Base-by-base conservation (phyloP, 2,329 filamentous ascomycete genomes). In the Fusarium sp. region DNA sequence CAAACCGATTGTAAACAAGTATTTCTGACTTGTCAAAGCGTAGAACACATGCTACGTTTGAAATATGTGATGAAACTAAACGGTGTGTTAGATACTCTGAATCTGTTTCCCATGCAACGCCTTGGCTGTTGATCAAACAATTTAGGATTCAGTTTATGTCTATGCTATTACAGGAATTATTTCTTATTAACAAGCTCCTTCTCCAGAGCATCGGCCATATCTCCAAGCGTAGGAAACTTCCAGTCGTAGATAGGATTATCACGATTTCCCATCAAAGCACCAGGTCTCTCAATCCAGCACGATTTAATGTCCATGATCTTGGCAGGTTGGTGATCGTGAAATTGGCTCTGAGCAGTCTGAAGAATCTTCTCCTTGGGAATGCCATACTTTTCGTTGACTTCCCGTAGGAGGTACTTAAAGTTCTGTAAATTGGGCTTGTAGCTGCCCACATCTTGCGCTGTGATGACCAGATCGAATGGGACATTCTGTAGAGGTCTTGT, bases 341-440 rank as follows among this genome's bases (percentile, higher is more conserved):
- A 88, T 76, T 92, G 84, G 68, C 89, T 91, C 79, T 93, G 89
- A 14, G 91, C 91, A 25, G 89, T 89, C 79, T 91, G 88, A 58
- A 91, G 74, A 7, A 93, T 82, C 72, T 87, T 78, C 0, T 80
- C 79, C 69, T 86, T 88, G 55, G 82, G 79, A 0, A 90, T 77
- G 0, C 86, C 87, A 71, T 91, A 88, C n/a, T 84, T 82, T 2
- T 79, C 73, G 72, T 85, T 64, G 3, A 88, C 85, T 49, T 86
- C 80, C 13, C 80, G 77, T 7, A 93, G 75, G 83, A 93, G 83
- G 74, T 89, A 88, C 59, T 88, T 83, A 62, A 93, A 93, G 68
- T 93, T 93, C 54, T 81, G 80, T 30, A 81, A 73, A 69, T 89
- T 84, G 0, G 92, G 92, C 79, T 93, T 94, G 75, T 93, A 93